phyloP scores from a whole-genome alignment of 768 basidiomycete genomes.

The Boletus huronensis region DNA sequence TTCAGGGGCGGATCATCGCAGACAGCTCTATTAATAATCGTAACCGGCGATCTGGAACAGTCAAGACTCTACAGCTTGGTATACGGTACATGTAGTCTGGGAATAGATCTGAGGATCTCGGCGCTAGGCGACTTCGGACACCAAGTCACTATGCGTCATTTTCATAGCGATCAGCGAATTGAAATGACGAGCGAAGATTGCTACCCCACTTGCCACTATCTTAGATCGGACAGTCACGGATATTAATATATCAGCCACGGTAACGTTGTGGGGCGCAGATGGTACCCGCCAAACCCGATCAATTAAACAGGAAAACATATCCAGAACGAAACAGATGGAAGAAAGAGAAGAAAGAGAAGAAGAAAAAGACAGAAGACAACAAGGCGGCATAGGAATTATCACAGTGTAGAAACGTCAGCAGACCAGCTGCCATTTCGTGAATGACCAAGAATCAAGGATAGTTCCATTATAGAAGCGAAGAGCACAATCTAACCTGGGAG shows the following conservation, averaged over 20 bases:
- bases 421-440: slow-evolving; percentile 7
- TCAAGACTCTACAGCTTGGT: slow-evolving; percentile 25
- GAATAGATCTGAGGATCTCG: slow-evolving; percentile 6
- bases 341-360: no score
- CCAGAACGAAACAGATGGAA: neutral
- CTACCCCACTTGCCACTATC: neutral
- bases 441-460: neutral
- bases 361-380: neutral
- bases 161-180: slow-evolving; percentile 1
- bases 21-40: neutral
- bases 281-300: neutral
- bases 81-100: slow-evolving; percentile 3
- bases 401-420: slow-evolving; percentile 2
- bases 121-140: neutral
- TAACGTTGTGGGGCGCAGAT: neutral
- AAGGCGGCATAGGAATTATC: neutral
- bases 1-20: neutral
- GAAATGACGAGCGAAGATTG: neutral
- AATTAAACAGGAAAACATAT: neutral
- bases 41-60: neutral
- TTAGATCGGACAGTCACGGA: neutral
- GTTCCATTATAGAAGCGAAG: neutral
- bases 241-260: neutral
- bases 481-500: neutral
- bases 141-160: neutral